Percentiles rank a stretch among this genome's conserved stretches.
These are phyloP conservation scores for Fomitopsis palustris DNA, from an alignment of 1,284 basidiomycete genomes.

Conservation along the genomic window DNA sequence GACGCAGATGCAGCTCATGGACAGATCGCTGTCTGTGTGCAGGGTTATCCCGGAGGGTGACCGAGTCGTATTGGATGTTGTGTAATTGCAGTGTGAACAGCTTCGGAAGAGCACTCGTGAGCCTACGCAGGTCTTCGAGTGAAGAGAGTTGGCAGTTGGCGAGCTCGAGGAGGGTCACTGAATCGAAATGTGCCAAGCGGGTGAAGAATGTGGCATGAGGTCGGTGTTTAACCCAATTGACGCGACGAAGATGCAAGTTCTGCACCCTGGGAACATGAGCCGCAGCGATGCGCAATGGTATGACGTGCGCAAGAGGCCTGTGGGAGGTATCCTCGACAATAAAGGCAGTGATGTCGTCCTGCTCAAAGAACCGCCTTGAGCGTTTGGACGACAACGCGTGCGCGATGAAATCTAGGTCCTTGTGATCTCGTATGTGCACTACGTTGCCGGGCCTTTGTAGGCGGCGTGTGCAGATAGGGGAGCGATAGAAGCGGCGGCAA, in stretches of 20 bases:
- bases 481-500: neutral
- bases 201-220: neutral
- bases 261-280: neutral
- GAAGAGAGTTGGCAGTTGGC: neutral
- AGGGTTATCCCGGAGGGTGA: neutral
- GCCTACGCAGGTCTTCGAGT: neutral
- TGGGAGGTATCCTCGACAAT: neutral
- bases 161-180: neutral
- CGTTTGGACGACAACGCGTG: neutral
- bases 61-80: neutral
- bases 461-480: neutral
- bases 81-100: neutral
- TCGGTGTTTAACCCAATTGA: neutral
- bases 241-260: neutral
- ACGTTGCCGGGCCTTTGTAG: neutral
- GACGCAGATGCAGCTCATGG: neutral
- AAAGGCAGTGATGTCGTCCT: neutral
- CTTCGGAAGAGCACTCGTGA: neutral
- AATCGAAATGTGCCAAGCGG: neutral
- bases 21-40: neutral
- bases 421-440: neutral
- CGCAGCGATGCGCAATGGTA: neutral
- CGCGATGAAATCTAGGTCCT: neutral
- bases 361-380: neutral
- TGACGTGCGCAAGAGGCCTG: neutral